Conservation (phyloP, 345 rosid species). For the Nasturtium officinale region DNA sequence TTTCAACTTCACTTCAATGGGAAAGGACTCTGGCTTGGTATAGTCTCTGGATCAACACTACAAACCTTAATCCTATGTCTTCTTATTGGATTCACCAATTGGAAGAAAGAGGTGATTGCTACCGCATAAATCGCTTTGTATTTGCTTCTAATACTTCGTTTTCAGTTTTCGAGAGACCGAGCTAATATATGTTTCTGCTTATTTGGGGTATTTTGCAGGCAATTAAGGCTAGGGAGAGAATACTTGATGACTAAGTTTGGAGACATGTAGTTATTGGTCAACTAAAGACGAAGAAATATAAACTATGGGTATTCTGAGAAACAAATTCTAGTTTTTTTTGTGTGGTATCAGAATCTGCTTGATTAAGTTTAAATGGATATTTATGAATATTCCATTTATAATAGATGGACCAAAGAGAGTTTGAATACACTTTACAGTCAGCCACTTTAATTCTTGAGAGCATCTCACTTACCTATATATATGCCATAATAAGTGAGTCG, state of each 20-base stretch:
- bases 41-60: constrained; percentile 51
- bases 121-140: neutral
- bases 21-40: constrained; percentile 65
- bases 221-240: constrained; percentile 47
- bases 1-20: constrained; percentile 51
- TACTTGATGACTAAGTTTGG: constrained; percentile 33
- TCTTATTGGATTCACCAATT: constrained; percentile 52
- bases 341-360: too few relatives aligned
- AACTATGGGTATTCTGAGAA: too few relatives aligned
- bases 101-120: constrained; percentile 59
- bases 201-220: constrained; percentile 46
- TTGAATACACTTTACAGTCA: too few relatives aligned
- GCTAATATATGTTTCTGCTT: neutral
- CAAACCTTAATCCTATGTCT: constrained; percentile 51
- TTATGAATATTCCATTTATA: too few relatives aligned
- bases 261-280: neutral
- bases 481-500: too few relatives aligned
- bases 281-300: too few relatives aligned
- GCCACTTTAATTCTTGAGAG: too few relatives aligned
- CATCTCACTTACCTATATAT: too few relatives aligned
- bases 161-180: neutral
- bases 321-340: too few relatives aligned
- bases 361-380: too few relatives aligned
- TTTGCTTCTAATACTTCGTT: neutral
- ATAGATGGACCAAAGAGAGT: too few relatives aligned